Percentiles rank a stretch among this genome's conserved stretches.
Conservation (phyloP, 2,329 filamentous ascomycete genomes). For the Hymenoscyphus scutula region DNA sequence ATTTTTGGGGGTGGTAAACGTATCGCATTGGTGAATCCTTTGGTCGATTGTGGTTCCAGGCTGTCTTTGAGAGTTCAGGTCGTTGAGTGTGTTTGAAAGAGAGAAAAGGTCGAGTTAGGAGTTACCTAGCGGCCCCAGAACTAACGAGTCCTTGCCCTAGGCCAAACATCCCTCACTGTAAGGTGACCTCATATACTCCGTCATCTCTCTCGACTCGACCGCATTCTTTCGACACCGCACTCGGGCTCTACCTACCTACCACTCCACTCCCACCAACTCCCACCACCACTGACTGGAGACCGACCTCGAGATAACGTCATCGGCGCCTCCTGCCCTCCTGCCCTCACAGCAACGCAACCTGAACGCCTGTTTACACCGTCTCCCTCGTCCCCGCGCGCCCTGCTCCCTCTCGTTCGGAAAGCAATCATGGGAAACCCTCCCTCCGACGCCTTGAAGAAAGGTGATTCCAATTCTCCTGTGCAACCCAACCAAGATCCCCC, state of each 20-base stretch:
- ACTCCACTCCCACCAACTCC: too few relatives aligned
- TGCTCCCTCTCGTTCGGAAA: constrained; percentile 11
- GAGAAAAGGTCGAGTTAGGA: too few relatives aligned
- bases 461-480: constrained; percentile 27
- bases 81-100: constrained; percentile 1
- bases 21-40: background rate
- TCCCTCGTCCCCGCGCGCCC: constrained; percentile 9
- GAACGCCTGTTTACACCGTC: constrained; percentile 13
- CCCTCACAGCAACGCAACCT: constrained; percentile 13
- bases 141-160: background rate
- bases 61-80: background rate
- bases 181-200: constrained; percentile 2
- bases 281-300: too few relatives aligned
- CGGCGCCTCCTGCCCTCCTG: too few relatives aligned
- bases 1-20: too few relatives aligned
- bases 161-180: background rate
- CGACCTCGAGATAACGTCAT: background rate
- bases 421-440: constrained; percentile 32
- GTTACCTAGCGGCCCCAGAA: background rate
- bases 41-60: background rate
- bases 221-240: too few relatives aligned
- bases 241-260: too few relatives aligned
- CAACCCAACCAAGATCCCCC: constrained; percentile 25
- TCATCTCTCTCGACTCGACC: background rate
- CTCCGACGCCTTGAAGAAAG: constrained; percentile 26